phyloP scores from a whole-genome alignment of 2,329 filamentous ascomycete species.

The Daldinia sp. region DNA sequence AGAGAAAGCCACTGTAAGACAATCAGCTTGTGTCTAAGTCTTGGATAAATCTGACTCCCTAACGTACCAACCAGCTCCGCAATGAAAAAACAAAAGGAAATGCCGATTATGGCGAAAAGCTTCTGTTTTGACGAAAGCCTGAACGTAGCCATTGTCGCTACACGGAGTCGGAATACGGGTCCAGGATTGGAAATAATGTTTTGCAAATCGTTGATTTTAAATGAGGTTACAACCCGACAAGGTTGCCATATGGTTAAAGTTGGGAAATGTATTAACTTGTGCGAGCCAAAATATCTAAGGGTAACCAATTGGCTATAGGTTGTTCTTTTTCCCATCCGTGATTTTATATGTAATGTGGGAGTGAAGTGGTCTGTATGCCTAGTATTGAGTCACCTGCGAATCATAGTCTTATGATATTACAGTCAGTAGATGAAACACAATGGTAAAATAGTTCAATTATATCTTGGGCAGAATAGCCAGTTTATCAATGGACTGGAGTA shows the following conservation, averaged over 20 bases:
- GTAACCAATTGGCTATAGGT: not conserved
- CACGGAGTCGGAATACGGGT: slow-evolving; percentile 2
- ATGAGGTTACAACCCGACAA: not conserved
- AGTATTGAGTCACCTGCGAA: slow-evolving; percentile 19
- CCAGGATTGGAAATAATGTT: not conserved
- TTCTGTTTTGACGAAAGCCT: slow-evolving; percentile 59
- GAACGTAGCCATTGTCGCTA: slow-evolving; percentile 51
- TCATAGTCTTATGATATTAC: not conserved
- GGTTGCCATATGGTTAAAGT: not conserved
- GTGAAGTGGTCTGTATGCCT: not conserved
- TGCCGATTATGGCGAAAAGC: slow-evolving; percentile 61
- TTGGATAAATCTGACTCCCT: not conserved
- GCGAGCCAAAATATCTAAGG: not conserved
- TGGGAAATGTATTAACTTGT: not conserved
- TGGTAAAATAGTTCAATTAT: slow-evolving; percentile 1
- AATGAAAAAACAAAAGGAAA: slow-evolving; percentile 65
- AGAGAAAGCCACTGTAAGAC: slow-evolving; percentile 53
- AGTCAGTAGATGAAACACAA: slow-evolving; percentile 1
- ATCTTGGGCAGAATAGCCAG: not conserved
- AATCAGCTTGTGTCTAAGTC: slow-evolving; percentile 14
- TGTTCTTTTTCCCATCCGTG: not conserved
- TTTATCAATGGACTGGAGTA: slow-evolving; percentile 23
- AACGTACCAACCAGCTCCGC: slow-evolving; percentile 62
- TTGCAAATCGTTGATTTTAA: not conserved
- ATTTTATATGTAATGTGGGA: not conserved